These are phyloP conservation scores for Cladophialophora yegresii DNA, from an alignment of 2,329 filamentous ascomycete species.

Conservation along the genomic window DNA sequence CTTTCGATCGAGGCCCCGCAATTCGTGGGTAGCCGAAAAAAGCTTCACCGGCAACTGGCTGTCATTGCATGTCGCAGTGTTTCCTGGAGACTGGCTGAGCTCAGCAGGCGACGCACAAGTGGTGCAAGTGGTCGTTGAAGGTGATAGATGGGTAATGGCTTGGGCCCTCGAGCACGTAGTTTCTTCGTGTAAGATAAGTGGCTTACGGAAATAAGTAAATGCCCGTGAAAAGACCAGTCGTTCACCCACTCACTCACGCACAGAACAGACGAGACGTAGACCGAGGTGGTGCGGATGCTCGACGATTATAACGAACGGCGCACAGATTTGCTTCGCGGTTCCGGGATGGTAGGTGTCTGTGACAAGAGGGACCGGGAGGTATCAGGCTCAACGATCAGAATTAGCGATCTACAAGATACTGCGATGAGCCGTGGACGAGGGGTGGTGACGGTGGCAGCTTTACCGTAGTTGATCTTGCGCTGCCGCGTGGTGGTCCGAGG, in stretches of 20 bases:
- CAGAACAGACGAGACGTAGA: background rate
- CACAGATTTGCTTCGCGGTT: slow-evolving; percentile 1
- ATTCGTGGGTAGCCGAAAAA: slow-evolving; percentile 11
- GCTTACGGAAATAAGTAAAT: background rate
- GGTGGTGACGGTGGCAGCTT: background rate
- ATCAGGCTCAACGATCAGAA: slow-evolving; percentile 10
- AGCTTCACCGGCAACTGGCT: slow-evolving; percentile 9
- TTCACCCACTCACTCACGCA: background rate
- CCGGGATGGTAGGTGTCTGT: background rate
- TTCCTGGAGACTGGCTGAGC: slow-evolving; percentile 10
- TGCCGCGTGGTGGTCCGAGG: too few relatives aligned
- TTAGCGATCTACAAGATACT: background rate
- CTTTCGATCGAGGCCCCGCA: slow-evolving; percentile 2
- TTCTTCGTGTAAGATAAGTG: background rate
- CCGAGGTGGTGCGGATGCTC: slow-evolving; percentile 1
- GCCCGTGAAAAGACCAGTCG: background rate
- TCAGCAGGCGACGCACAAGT: background rate
- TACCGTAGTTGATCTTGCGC: background rate
- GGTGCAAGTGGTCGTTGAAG: background rate
- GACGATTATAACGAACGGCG: background rate
- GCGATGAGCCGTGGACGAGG: background rate
- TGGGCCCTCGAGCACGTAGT: background rate
- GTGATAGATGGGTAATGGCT: background rate
- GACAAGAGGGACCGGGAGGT: background rate
- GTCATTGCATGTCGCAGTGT: slow-evolving; percentile 9